Evolutionary conservation across 345 rosid species (phyloP).

Genomic region (Brassica nigra): DNA sequence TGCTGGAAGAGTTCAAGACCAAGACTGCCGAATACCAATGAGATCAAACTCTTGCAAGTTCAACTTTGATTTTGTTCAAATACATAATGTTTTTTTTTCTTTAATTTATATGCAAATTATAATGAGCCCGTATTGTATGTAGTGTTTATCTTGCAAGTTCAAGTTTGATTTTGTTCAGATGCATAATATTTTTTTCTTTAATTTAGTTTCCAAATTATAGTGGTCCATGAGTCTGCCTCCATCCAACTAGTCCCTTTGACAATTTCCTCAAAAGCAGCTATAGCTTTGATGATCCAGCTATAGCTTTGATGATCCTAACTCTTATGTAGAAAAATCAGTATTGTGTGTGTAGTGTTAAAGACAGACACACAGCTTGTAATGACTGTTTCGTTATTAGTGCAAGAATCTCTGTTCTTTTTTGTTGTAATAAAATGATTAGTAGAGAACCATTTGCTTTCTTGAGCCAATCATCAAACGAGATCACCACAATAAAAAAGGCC

Average conservation of each 20-base stretch:
- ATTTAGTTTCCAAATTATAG: no score
- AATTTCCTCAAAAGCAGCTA: conserved; percentile 93
- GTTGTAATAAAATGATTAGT: no score
- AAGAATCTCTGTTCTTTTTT: not conserved
- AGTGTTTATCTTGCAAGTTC: not conserved
- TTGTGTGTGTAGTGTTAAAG: not conserved
- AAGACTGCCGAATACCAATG: conserved; percentile 63
- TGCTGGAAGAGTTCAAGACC: conserved; percentile 60
- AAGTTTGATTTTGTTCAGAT: not conserved
- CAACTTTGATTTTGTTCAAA: not conserved
- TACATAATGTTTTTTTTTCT: no score
- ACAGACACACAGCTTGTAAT: not conserved
- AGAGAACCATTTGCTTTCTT: not conserved
- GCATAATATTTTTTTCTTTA: not conserved
- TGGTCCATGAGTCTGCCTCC: conserved; percentile 53
- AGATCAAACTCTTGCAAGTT: conserved; percentile 11
- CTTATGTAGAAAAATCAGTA: not conserved
- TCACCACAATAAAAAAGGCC: no score
- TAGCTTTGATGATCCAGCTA: conserved; percentile 17
- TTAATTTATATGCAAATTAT: no score
- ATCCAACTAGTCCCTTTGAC: conserved; percentile 85
- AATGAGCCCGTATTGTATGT: not conserved
- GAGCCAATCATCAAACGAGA: no score
- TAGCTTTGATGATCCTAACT: not conserved
- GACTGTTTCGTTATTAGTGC: not conserved